Percentiles rank a stretch among this genome's conserved stretches.
Conservation (phyloP, 148 eudicot genomes). For the Talinum fruticosum region DNA sequence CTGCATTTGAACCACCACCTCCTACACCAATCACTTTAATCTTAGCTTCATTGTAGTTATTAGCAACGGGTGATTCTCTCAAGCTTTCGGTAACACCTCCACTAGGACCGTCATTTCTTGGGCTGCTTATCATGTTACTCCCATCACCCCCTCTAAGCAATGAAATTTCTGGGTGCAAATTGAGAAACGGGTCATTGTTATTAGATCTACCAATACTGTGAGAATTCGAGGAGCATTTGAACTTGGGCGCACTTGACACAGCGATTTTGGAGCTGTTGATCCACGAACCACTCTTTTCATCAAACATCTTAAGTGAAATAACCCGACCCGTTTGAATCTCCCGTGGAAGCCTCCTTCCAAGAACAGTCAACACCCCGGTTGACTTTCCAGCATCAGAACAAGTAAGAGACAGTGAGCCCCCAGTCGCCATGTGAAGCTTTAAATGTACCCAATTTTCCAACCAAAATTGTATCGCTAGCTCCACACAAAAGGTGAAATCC, state of each 20-base stretch:
- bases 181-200: constrained; percentile 71
- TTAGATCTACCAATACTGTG: constrained; percentile 46
- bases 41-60: constrained; percentile 65
- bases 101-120: constrained; percentile 47
- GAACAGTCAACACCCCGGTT: constrained; percentile 47
- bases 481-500: neutral
- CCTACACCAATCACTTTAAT: constrained; percentile 98
- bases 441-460: neutral
- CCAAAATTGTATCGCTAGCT: neutral
- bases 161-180: constrained; percentile 80
- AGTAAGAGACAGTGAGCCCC: constrained; percentile 48
- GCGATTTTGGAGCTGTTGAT: constrained; percentile 27
- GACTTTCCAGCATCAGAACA: constrained; percentile 48
- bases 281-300: constrained; percentile 41
- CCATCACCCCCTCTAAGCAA: constrained; percentile 84
- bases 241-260: constrained; percentile 28
- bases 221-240: constrained; percentile 61
- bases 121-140: constrained; percentile 35
- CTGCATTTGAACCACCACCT: constrained; percentile 99
- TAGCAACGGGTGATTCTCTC: constrained; percentile 40
- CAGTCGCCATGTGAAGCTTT: constrained; percentile 41
- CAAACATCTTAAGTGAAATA: constrained; percentile 37
- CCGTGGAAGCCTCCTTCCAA: constrained; percentile 39
- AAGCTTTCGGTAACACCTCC: constrained; percentile 55
- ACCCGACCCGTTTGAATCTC: constrained; percentile 30